Evolutionary conservation across 2,329 filamentous ascomycete genomes (phyloP), one percentile per base, ranked within the genome.

Genomic region (Trichophyton benhamiae): DNA sequence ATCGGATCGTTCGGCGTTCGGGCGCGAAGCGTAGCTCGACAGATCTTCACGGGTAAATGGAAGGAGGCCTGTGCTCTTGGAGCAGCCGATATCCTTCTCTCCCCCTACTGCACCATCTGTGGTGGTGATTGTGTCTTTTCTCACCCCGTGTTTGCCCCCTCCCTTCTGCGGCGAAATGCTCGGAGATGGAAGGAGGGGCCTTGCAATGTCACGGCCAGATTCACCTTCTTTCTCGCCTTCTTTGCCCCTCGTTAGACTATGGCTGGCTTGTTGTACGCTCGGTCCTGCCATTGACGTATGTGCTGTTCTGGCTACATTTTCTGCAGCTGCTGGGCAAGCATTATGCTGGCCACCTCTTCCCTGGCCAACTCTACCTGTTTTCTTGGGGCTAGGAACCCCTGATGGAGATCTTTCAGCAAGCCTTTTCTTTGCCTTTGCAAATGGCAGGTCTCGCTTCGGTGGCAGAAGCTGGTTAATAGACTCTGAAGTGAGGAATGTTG

Each of bases 381-480:
- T 52, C 41, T 42, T 58, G 17, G 55, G 33, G 4, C 17, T 44
- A 3, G 41, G 41, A 65, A 0, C 71, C 59, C 48, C 74, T 76
- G 8, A 65, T 57, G 1, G 72, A 66, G 4, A 76, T 62, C 36
- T 73, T 69, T 44, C 66, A 17, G 49, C 46, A 15, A 33, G 42
- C 59, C 69, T 70, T 30, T 64, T 42, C 15, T 60, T 65, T 20
- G 68, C 67, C 60, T 69, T 74, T 27, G 68, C 60, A 61, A 78
- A 78, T 2, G 76, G 76, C 0, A 78, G 69, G 15, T 73, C 68
- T 63, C 76, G 65, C 63, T 71, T 76, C 20, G 76, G 76, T 15
- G 76, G 76, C n/a, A 78, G 67, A 59, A 71, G 66, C 53, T 72
- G 65, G 36, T 70, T 69, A 3, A 75, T 66, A n/a, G 67, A 63